Percentiles rank a stretch among this genome's conserved stretches.
Conservation (phyloP, 1,139 yeast genomes). For the Taphrina sp. region DNA sequence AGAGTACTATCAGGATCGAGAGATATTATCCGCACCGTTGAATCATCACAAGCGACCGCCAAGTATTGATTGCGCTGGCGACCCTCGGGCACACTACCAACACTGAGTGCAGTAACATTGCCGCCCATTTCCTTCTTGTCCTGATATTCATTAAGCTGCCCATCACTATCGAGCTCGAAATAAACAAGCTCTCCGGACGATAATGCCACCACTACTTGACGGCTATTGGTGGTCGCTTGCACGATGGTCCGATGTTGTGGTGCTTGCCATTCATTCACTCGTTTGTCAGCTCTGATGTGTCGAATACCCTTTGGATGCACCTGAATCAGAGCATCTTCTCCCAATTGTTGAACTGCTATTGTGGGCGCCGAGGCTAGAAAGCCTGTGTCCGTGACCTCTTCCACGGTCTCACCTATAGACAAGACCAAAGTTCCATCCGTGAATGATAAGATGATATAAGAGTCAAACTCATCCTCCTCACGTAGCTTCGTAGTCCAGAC, state of each 20-base stretch:
- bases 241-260: constrained; percentile 72
- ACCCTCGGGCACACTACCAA: constrained; percentile 57
- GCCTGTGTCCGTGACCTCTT: constrained; percentile 68
- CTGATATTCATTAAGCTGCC: constrained; percentile 68
- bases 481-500: constrained; percentile 61
- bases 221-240: constrained; percentile 60
- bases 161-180: constrained; percentile 71
- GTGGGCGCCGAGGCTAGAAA: constrained; percentile 60
- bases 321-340: constrained; percentile 64
- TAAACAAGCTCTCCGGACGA: constrained; percentile 75
- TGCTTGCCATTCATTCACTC: constrained; percentile 70
- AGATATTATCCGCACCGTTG: constrained; percentile 67
- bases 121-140: constrained; percentile 59
- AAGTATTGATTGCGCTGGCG: constrained; percentile 56
- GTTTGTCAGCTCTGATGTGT: constrained; percentile 52
- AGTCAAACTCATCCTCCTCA: constrained; percentile 54
- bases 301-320: constrained; percentile 71
- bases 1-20: constrained; percentile 63
- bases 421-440: constrained; percentile 68
- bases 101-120: constrained; percentile 54
- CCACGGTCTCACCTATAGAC: constrained; percentile 74
- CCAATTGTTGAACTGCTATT: constrained; percentile 68
- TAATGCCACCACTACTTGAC: constrained; percentile 68
- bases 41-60: constrained; percentile 70
- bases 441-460: constrained; percentile 67